Evolutionary conservation across 768 basidiomycete genomes (phyloP).

Genomic region (Lactarius vividus): DNA sequence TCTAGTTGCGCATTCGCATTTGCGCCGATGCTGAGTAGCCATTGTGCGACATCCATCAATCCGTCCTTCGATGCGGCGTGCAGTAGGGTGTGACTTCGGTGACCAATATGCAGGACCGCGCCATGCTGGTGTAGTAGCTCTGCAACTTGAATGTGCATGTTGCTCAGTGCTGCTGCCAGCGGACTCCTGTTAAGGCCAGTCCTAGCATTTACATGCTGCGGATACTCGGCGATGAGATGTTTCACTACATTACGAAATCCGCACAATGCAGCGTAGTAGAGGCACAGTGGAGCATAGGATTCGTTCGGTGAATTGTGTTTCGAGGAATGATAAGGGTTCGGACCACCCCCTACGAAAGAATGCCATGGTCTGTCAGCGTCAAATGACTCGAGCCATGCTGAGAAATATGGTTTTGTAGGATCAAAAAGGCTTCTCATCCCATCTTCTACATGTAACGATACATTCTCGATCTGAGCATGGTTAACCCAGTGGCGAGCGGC

Average conservation of each 20-base stretch:
- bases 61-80: not conserved
- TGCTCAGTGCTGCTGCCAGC: not conserved
- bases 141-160: not conserved
- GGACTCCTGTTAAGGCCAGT: too few species aligned
- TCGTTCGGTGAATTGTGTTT: not conserved
- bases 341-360: too few species aligned
- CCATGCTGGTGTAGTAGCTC: not conserved
- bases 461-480: not conserved
- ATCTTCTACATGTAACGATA: not conserved
- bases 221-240: not conserved
- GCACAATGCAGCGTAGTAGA: not conserved
- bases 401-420: not conserved
- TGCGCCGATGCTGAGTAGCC: not conserved
- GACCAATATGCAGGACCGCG: not conserved
- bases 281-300: not conserved
- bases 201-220: too few species aligned
- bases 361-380: too few species aligned
- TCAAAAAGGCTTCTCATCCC: not conserved
- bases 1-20: not conserved
- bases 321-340: too few species aligned
- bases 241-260: not conserved
- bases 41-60: too few species aligned
- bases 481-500: not conserved
- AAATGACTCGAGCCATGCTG: not conserved
- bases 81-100: not conserved